A percentile compares a stretch with the other conserved stretches of the same genome.
Evolutionary conservation across 768 basidiomycete species (phyloP).

Genomic region (Termitomyces sp.): DNA sequence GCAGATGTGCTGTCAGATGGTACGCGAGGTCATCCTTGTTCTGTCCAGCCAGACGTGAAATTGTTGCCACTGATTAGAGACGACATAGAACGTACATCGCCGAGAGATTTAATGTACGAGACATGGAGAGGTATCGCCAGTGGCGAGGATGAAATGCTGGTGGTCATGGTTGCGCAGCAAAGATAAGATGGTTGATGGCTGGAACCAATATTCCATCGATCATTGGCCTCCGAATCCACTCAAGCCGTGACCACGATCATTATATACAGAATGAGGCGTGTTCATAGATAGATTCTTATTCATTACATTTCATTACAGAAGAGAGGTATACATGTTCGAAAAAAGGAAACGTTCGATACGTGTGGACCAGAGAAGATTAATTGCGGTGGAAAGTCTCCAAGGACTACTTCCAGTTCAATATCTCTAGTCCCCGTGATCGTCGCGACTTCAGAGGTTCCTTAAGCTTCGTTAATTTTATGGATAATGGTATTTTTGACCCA

Average conservation of each 20-base stretch:
- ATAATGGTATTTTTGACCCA: no score
- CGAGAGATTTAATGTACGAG: conserved; percentile 70
- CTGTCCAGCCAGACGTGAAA: conserved; percentile 26
- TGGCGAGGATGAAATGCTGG: background rate
- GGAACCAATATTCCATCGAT: background rate
- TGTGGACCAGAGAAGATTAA: no score
- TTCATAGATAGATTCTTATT: background rate
- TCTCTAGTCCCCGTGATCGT: no score
- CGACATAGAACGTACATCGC: conserved; percentile 39
- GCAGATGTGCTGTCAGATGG: conserved; percentile 88
- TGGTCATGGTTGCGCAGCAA: conserved; percentile 3
- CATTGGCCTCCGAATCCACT: background rate
- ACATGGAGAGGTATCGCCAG: conserved; percentile 59
- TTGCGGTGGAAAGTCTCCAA: no score
- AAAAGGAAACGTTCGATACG: no score
- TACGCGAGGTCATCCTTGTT: conserved; percentile 82
- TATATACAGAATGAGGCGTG: background rate
- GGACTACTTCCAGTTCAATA: no score
- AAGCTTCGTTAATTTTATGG: no score
- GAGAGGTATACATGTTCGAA: no score
- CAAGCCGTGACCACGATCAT: background rate
- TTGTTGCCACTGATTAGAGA: background rate
- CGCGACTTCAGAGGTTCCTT: no score
- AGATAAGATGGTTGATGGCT: background rate
- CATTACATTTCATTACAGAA: no score